Evolutionary conservation across 305 asterid species (phyloP).

Genomic region (Euphrasia arctica): DNA sequence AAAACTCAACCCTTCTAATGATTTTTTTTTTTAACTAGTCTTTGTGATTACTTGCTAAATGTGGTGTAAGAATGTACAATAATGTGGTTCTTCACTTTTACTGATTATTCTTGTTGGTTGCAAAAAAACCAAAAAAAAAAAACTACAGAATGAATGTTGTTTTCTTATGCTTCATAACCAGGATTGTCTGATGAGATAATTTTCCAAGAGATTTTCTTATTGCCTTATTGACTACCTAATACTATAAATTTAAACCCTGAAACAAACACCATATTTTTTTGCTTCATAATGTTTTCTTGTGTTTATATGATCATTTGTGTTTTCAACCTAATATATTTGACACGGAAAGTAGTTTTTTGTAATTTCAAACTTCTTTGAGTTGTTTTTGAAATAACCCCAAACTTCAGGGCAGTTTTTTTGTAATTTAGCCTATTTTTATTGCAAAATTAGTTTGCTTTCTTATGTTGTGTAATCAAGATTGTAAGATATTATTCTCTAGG

Average conservation of each 20-base stretch:
- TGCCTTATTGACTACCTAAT: no score
- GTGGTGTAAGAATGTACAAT: conserved; percentile 3
- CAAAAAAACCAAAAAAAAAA: not conserved
- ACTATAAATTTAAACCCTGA: no score
- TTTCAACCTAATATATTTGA: no score
- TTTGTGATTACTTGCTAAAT: not conserved
- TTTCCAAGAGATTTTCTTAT: no score
- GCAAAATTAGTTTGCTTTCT: not conserved
- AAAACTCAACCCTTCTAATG: conserved; percentile 4
- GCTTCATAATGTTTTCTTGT: no score
- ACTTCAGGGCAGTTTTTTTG: not conserved
- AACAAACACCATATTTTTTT: no score
- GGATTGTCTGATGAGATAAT: no score
- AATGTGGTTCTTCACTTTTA: conserved; percentile 4
- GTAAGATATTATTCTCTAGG: not conserved
- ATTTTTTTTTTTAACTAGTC: conserved; percentile 13
- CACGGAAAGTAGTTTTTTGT: no score
- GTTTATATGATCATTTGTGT: no score
- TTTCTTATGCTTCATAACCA: not conserved
- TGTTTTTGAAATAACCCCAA: not conserved
- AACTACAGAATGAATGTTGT: not conserved
- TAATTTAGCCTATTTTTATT: not conserved
- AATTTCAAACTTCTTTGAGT: no score
- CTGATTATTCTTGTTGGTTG: conserved; percentile 4
- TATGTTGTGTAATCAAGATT: not conserved